Conservation (phyloP, 441 rosid species). For the Corymbia citriodora region DNA sequence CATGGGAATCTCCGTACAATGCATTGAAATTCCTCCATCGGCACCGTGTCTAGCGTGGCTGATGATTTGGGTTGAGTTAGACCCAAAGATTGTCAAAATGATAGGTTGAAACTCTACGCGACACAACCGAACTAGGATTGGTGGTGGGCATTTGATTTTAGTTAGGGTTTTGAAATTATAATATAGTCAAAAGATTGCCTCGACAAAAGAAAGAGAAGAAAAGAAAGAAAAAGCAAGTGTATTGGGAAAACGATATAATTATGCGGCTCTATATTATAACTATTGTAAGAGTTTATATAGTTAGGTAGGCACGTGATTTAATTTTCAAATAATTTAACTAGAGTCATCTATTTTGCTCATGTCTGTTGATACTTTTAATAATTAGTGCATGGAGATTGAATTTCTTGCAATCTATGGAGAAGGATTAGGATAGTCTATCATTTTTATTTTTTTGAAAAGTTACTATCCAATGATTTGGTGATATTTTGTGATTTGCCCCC, state of each 20-base stretch:
- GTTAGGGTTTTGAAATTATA: neutral
- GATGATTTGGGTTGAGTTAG: neutral
- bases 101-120: neutral
- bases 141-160: neutral
- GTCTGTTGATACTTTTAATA: neutral
- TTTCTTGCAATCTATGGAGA: neutral
- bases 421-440: neutral
- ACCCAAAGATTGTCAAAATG: neutral
- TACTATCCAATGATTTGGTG: neutral
- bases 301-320: neutral
- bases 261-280: neutral
- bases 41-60: no score
- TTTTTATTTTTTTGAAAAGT: neutral
- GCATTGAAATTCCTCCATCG: neutral
- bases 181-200: neutral
- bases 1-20: neutral
- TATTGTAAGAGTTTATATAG: neutral
- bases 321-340: neutral
- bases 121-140: neutral
- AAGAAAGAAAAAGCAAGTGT: neutral
- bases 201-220: neutral
- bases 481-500: neutral
- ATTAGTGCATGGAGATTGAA: neutral
- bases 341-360: neutral
- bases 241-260: neutral